Conservation (phyloP, 306 rosid species). For the Canavalia gladiata region DNA sequence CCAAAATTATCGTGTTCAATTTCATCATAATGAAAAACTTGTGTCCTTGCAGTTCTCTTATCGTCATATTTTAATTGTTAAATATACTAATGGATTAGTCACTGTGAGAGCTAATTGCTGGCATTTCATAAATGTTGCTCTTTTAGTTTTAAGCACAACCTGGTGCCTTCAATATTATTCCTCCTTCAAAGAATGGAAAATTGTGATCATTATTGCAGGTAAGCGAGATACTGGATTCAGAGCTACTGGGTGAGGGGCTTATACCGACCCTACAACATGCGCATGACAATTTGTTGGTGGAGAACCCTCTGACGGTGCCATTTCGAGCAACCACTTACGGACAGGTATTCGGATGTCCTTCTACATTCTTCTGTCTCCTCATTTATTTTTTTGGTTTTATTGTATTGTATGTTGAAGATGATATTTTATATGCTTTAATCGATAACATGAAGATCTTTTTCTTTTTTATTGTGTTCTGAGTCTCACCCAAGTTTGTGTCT, state of each 20-base stretch:
- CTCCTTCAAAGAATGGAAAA: neutral
- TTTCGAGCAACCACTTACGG: conserved; percentile 82
- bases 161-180: neutral
- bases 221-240: conserved; percentile 96
- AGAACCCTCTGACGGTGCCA: conserved; percentile 82
- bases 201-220: conserved; percentile 59
- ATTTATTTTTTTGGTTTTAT: conserved; percentile 22
- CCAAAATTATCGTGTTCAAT: neutral
- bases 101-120: conserved; percentile 28
- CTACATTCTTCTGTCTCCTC: conserved; percentile 25
- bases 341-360: conserved; percentile 63
- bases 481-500: conserved; percentile 28
- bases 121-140: conserved; percentile 11
- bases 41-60: neutral
- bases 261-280: conserved; percentile 94
- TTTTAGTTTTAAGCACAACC: too few species aligned
- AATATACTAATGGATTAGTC: conserved; percentile 21
- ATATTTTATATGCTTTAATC: neutral
- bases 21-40: neutral
- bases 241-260: conserved; percentile 93
- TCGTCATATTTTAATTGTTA: neutral
- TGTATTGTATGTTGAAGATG: neutral
- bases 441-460: conserved; percentile 25
- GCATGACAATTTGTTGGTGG: conserved; percentile 75
- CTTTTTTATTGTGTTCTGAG: conserved; percentile 13